A percentile compares a stretch with the other conserved stretches of the same genome.
phyloP scores from a whole-genome alignment of 129 eudicot species.

The Artemisia tridentata region DNA sequence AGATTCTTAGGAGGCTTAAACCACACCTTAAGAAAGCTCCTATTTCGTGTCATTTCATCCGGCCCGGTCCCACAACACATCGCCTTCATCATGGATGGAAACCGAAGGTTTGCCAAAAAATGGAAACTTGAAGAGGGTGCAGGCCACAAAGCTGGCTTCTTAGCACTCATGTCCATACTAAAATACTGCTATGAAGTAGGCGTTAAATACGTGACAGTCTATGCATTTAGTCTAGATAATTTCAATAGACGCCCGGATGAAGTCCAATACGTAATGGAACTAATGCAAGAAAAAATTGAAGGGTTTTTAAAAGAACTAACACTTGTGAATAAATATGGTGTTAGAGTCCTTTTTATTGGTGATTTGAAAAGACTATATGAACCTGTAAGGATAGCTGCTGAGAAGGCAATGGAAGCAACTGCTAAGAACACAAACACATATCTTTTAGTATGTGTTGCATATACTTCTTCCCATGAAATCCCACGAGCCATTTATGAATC shows the following conservation, averaged over 20 bases:
- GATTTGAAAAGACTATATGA: slow-evolving; percentile 49
- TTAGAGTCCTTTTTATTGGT: slow-evolving; percentile 51
- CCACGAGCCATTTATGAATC: slow-evolving; percentile 47
- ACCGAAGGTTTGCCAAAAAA: slow-evolving; percentile 60
- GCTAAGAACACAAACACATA: slow-evolving; percentile 30
- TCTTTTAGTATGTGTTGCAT: slow-evolving; percentile 55
- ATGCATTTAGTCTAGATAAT: slow-evolving; percentile 68
- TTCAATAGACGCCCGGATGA: slow-evolving; percentile 58
- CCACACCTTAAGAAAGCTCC: slow-evolving; percentile 26
- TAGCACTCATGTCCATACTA: slow-evolving; percentile 54
- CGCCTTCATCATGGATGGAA: slow-evolving; percentile 73
- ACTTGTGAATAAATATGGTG: slow-evolving; percentile 47
- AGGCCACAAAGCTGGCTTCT: slow-evolving; percentile 67
- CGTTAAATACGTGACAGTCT: slow-evolving; percentile 46
- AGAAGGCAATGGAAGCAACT: slow-evolving; percentile 54
- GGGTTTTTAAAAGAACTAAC: slow-evolving; percentile 53
- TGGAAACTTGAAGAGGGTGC: slow-evolving; percentile 48
- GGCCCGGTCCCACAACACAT: slow-evolving; percentile 64
- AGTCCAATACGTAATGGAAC: slow-evolving; percentile 62
- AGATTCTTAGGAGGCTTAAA: slow-evolving; percentile 37
- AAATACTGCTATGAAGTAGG: slow-evolving; percentile 70
- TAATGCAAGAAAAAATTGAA: slow-evolving; percentile 68
- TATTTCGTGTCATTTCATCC: slow-evolving; percentile 43
- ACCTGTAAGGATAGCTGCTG: slow-evolving; percentile 52
- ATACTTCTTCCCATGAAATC: slow-evolving; percentile 70